phyloP scores from a whole-genome alignment of 176 grass and related monocot species.

The Bolboschoenus planiculmis region DNA sequence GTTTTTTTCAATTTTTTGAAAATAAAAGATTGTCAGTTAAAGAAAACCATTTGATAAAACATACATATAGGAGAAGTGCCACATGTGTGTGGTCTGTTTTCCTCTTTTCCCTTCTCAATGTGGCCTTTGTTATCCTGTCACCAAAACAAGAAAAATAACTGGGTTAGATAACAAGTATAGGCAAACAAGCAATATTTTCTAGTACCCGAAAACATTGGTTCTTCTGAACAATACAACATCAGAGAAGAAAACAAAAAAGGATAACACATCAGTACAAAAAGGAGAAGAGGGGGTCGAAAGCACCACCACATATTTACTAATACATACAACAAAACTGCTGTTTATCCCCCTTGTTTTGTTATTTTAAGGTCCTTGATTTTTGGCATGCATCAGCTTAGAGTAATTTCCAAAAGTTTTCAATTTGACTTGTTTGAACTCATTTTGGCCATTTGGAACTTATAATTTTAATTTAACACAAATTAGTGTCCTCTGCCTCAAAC shows the following conservation, averaged over 20 bases:
- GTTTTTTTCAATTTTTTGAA: too few species aligned
- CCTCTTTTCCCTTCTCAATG: constrained; percentile 34
- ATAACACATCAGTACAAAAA: neutral
- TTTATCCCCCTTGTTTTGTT: neutral
- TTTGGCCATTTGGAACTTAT: too few species aligned
- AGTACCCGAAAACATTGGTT: neutral
- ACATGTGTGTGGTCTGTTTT: constrained; percentile 24
- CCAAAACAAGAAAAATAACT: constrained; percentile 26
- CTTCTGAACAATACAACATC: too few species aligned
- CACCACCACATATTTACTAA: neutral
- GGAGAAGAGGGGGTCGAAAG: neutral
- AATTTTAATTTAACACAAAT: neutral
- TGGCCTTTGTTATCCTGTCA: constrained; percentile 56
- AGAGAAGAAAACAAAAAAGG: neutral
- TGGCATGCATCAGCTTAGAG: neutral
- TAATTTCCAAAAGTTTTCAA: neutral
- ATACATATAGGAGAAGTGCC: constrained; percentile 47
- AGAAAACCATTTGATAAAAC: constrained; percentile 26
- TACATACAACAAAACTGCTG: neutral
- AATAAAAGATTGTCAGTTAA: too few species aligned
- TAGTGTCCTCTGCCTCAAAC: neutral
- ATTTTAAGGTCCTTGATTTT: neutral
- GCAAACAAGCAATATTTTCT: neutral
- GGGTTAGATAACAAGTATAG: neutral
- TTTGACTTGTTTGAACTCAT: too few species aligned